Evolutionary conservation across 2,329 filamentous ascomycete genomes (phyloP).

Genomic region (Ceratocystis destructans): DNA sequence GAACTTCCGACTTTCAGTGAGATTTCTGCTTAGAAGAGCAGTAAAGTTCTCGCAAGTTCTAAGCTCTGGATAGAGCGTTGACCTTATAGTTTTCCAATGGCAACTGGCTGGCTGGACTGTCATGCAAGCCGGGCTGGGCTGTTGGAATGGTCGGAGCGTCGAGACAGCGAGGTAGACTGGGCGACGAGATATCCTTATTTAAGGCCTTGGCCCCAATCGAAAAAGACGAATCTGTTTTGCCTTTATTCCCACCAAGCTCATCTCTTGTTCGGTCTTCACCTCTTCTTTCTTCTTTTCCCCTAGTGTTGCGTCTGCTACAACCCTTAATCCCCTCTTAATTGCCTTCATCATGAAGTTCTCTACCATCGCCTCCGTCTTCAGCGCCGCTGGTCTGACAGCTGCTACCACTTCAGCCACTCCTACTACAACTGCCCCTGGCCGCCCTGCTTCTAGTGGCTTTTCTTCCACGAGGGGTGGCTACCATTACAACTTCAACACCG

Average conservation of each 20-base stretch:
- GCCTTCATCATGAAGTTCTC: slow-evolving; percentile 2
- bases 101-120: neutral
- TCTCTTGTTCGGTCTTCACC: neutral
- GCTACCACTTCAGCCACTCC: neutral
- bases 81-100: no score
- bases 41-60: neutral
- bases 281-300: neutral
- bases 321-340: neutral
- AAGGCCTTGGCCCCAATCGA: neutral
- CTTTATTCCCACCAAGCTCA: neutral
- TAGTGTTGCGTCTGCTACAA: neutral
- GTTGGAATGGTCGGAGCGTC: neutral
- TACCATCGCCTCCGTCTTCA: neutral
- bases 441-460: neutral
- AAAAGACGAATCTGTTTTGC: neutral
- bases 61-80: neutral
- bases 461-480: neutral
- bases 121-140: neutral
- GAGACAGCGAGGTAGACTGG: neutral
- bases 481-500: neutral
- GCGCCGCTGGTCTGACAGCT: neutral
- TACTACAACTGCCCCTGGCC: neutral
- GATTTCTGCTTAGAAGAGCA: neutral
- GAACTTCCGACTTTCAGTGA: neutral
- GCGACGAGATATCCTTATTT: neutral